These are phyloP conservation scores for Mortierella sp. DNA, from an alignment of 371 early-diverging fungal genomes.

Conservation along the genomic window DNA sequence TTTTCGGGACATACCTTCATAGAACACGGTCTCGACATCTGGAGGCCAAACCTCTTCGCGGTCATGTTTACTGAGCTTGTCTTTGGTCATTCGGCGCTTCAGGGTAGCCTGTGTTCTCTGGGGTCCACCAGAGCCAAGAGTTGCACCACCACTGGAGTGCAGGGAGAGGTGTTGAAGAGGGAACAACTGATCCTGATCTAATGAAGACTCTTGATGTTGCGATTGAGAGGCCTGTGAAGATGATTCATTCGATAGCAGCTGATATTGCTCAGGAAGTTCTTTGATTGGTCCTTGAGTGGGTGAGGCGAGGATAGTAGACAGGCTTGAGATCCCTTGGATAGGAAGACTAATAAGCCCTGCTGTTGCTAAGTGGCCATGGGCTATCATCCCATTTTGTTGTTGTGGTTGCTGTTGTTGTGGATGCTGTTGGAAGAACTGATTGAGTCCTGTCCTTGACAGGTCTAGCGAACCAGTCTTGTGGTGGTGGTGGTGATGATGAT, in stretches of 20 bases:
- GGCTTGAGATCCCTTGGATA: constrained; percentile 16
- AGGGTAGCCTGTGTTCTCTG: constrained; percentile 25
- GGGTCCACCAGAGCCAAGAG: constrained; percentile 13
- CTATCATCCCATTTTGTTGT: neutral
- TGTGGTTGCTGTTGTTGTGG: constrained; percentile 14
- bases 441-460: constrained; percentile 11
- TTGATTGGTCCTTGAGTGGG: neutral
- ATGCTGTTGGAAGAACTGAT: constrained; percentile 27
- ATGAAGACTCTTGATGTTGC: neutral
- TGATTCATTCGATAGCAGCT: neutral
- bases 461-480: constrained; percentile 39
- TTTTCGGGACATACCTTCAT: constrained; percentile 19
- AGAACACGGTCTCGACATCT: constrained; percentile 45
- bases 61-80: constrained; percentile 32
- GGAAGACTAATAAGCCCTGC: constrained; percentile 36
- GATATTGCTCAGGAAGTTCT: neutral
- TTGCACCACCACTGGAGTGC: neutral
- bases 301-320: constrained; percentile 5
- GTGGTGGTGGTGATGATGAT: constrained; percentile 23
- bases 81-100: constrained; percentile 38
- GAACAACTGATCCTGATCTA: neutral
- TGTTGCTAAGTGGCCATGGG: constrained; percentile 38
- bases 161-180: neutral
- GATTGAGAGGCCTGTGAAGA: neutral
- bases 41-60: constrained; percentile 48